These are phyloP conservation scores for Flaveria linearis DNA, from an alignment of 129 eudicot species.

Conservation along the genomic window DNA sequence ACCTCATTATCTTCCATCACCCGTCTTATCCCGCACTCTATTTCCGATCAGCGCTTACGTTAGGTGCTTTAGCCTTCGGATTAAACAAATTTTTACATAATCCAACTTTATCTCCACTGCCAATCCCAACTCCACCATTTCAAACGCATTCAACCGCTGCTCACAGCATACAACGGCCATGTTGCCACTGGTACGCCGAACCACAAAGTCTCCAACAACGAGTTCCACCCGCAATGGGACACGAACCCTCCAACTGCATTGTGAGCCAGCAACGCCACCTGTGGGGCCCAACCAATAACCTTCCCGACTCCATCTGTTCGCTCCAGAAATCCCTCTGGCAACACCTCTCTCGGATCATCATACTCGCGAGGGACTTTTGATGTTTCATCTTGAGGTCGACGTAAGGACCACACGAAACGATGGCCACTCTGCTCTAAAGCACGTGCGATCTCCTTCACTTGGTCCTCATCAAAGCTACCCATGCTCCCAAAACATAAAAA, in stretches of 20 bases:
- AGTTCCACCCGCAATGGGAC: constrained; percentile 47
- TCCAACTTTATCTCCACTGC: constrained; percentile 21
- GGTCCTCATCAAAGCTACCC: constrained; percentile 30
- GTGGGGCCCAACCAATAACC: constrained; percentile 45
- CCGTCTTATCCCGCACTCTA: constrained; percentile 30
- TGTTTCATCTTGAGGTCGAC: constrained; percentile 13
- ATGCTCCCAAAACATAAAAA: constrained; percentile 27
- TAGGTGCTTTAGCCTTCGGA: neutral
- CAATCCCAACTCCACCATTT: constrained; percentile 30
- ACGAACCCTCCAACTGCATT: constrained; percentile 41
- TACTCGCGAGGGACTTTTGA: constrained; percentile 14
- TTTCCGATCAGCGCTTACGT: constrained; percentile 27
- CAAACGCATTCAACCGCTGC: constrained; percentile 44
- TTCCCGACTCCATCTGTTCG: constrained; percentile 29
- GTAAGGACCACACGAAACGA: constrained; percentile 43
- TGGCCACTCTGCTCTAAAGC: constrained; percentile 37
- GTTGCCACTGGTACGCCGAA: constrained; percentile 39
- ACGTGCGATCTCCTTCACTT: constrained; percentile 38
- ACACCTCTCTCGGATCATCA: constrained; percentile 14
- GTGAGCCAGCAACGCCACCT: constrained; percentile 38
- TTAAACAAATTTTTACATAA: constrained; percentile 1
- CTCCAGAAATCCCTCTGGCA: constrained; percentile 46
- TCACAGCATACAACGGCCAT: constrained; percentile 47
- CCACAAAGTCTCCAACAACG: constrained; percentile 39
- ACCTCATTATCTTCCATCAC: constrained; percentile 24